A percentile compares a stretch with the other conserved stretches of the same genome.
Conservation (phyloP, 1,284 basidiomycete genomes). For the Termitomyces sp. region DNA sequence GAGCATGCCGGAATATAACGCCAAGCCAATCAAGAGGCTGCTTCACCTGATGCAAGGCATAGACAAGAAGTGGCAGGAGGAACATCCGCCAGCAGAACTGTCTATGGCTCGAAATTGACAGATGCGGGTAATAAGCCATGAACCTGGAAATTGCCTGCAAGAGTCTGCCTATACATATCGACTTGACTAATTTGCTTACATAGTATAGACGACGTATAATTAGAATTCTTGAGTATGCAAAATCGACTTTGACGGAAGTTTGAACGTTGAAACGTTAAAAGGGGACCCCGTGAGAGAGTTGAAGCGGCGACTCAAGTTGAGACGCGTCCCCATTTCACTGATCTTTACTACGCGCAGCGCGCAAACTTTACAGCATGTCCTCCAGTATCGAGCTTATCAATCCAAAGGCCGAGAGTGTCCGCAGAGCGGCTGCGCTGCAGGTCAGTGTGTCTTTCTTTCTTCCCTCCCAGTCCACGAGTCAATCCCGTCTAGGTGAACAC, state of each 20-base stretch:
- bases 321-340: slow-evolving; percentile 17
- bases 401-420: slow-evolving; percentile 92
- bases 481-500: slow-evolving; percentile 65
- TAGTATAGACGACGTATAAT: background rate
- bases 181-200: background rate
- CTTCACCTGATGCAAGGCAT: slow-evolving; percentile 42
- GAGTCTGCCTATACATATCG: background rate
- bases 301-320: slow-evolving; percentile 16
- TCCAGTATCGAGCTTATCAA: slow-evolving; percentile 91
- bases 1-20: slow-evolving; percentile 28
- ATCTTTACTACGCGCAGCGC: slow-evolving; percentile 19
- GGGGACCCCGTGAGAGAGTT: slow-evolving; percentile 3
- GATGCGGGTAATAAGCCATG: background rate
- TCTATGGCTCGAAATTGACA: background rate
- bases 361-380: slow-evolving; percentile 43
- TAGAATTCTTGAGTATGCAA: too few species aligned
- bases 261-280: too few species aligned
- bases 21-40: slow-evolving; percentile 44
- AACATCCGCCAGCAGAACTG: slow-evolving; percentile 15
- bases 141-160: background rate
- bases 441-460: slow-evolving; percentile 40
- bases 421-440: slow-evolving; percentile 90
- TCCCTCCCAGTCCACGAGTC: slow-evolving; percentile 6
- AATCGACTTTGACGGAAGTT: too few species aligned
- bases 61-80: slow-evolving; percentile 33